Evolutionary conservation across 2,329 filamentous ascomycete species (phyloP), one percentile per base, ranked within the genome.

Genomic region (Tolypocladium cylindrosporum): DNA sequence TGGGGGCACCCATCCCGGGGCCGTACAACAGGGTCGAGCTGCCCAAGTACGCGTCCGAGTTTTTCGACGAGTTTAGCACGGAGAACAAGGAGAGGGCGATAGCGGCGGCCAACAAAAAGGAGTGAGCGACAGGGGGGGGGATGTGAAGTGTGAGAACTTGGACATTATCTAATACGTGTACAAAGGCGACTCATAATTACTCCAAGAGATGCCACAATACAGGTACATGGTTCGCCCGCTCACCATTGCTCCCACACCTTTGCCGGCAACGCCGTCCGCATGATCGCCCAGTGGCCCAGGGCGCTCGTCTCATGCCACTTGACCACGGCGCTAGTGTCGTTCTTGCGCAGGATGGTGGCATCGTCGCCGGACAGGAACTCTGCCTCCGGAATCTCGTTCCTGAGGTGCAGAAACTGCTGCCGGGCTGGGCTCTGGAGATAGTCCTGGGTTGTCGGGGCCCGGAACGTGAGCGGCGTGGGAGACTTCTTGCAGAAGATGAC

Each of bases 401-500:
- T 78, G 0, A 94, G 92, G 60, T 86, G 68, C 63, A 99, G 74
- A 65, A 88, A 93, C 58, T 81, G 78, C 66, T 81, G 74, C 39
- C 94, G 78, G 14, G 88, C 85, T 48, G 84, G 77, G 69, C 89
- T 96, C 42, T 82, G 81, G 40, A 96, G 75, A 66, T 83, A 87
- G 68, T 99, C 94, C 2, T 76, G 74, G 8, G 79, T 71, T 0
- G 73, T 75, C 0, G 91, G 83, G 19, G 77, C 67, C 14, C 92
- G 82, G 76, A 97, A 97, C 0, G 69, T 75, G 42, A 91, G 74
- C 0, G 74, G 66, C 3, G 66, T 66, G 31, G 61, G 59, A 13
- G 75, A 77, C 73, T 91, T 93, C 59, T 83, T 86, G 78, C 94
- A 99, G 76, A 97, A 97, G 60, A 97, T 85, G 53, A 97, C 89